A percentile compares a stretch with the other conserved stretches of the same genome.
phyloP scores from a whole-genome alignment of 164 flowering plant species.

The Amborella trichopoda region DNA sequence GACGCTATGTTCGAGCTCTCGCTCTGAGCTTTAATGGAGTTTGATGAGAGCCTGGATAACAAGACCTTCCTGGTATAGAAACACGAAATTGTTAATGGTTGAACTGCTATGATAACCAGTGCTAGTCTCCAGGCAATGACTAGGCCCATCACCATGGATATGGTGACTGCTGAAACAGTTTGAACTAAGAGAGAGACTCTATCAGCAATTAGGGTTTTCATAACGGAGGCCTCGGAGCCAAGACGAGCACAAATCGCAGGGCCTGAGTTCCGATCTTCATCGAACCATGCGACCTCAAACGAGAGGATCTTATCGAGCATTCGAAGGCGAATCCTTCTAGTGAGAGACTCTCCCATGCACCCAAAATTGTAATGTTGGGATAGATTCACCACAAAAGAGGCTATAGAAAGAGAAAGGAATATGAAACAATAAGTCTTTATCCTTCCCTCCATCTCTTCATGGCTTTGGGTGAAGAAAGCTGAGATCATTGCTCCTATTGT shows the following conservation, averaged over 20 bases:
- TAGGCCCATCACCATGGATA: conserved; percentile 71
- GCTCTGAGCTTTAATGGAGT: conserved; percentile 54
- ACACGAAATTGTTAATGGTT: conserved; percentile 74
- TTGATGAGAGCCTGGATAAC: conserved; percentile 42
- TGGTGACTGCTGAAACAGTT: conserved; percentile 53
- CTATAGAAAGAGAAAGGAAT: conserved; percentile 41
- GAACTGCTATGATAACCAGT: conserved; percentile 77
- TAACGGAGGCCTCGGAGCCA: conserved; percentile 68
- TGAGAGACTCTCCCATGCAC: conserved; percentile 67
- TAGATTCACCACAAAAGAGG: conserved; percentile 46
- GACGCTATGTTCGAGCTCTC: conserved; percentile 75
- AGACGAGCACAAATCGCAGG: conserved; percentile 64
- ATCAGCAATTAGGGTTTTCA: conserved; percentile 76
- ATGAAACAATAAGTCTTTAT: conserved; percentile 48
- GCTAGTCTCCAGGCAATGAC: conserved; percentile 86
- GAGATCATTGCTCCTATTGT: conserved; percentile 81
- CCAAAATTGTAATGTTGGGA: conserved; percentile 76
- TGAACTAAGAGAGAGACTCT: conserved; percentile 65
- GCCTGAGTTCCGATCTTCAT: conserved; percentile 65
- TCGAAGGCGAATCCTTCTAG: conserved; percentile 48
- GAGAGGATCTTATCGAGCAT: conserved; percentile 73
- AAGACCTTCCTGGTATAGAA: conserved; percentile 68
- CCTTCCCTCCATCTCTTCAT: conserved; percentile 43
- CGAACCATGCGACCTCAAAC: conserved; percentile 90
- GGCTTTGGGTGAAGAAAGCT: conserved; percentile 50